These are phyloP conservation scores for Monilinia vaccinii-corymbosi DNA, from an alignment of 2,329 filamentous ascomycete species.

Conservation along the genomic window DNA sequence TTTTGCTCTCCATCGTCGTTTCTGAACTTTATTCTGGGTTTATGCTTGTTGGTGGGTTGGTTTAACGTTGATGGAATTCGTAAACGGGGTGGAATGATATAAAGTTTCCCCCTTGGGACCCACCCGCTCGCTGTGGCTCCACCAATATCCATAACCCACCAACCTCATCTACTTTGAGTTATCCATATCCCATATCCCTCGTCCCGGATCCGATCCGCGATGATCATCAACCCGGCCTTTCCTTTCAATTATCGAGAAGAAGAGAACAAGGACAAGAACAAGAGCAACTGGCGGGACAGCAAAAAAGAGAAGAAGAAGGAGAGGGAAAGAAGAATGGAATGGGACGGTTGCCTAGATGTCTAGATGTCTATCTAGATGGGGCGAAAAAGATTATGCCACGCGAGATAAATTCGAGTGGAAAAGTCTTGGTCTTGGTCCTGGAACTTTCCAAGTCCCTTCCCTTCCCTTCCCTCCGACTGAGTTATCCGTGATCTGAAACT, in stretches of 20 bases:
- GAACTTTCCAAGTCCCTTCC: no score
- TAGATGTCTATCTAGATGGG: no score
- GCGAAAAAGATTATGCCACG: background rate
- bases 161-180: no score
- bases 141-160: no score
- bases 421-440: no score
- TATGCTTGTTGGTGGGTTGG: background rate
- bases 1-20: background rate
- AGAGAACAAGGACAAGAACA: no score
- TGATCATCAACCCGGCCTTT: background rate
- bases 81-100: background rate
- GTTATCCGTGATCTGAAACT: background rate
- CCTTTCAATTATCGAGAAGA: background rate
- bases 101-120: background rate
- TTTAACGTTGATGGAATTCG: background rate
- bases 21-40: background rate
- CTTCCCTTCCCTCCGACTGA: background rate
- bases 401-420: background rate
- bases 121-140: background rate
- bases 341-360: background rate
- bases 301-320: background rate
- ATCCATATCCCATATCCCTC: no score
- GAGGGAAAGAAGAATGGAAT: background rate
- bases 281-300: no score
- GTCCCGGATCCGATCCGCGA: background rate